A percentile compares a stretch with the other conserved stretches of the same genome.
These are phyloP conservation scores for Candida oleophila DNA, from an alignment of 805 yeast species.

Conservation along the genomic window DNA sequence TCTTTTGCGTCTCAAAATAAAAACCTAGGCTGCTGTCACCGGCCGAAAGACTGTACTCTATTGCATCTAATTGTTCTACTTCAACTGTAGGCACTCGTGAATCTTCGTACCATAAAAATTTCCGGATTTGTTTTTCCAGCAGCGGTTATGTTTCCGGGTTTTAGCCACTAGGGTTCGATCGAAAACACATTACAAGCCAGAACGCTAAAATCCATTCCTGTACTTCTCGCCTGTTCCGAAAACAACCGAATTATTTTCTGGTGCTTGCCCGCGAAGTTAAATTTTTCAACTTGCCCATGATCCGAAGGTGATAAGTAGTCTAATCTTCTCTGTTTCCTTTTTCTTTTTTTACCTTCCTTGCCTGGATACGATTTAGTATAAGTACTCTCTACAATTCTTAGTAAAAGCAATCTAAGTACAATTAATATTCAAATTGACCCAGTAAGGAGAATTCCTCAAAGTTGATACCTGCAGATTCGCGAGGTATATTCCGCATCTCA, in stretches of 20 bases:
- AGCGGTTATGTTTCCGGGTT: not conserved
- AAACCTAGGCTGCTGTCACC: too few species aligned
- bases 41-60: not conserved
- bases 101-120: not conserved
- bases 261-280: not conserved
- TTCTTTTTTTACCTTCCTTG: not conserved
- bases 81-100: not conserved
- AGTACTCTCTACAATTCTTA: not conserved
- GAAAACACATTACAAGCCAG: not conserved
- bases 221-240: not conserved
- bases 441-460: too few species aligned
- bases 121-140: not conserved
- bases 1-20: too few species aligned
- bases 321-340: too few species aligned
- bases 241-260: conserved; percentile 2
- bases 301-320: not conserved
- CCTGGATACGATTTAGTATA: not conserved
- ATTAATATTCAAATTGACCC: too few species aligned
- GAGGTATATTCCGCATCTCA: not conserved
- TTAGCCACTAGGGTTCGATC: not conserved
- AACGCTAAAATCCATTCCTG: not conserved
- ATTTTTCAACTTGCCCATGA: not conserved
- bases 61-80: not conserved
- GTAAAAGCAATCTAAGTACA: not conserved
- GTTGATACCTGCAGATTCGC: too few species aligned